Base-by-base conservation (phyloP, 371 early-diverging fungal genomes). In the Mucor piriformis region DNA sequence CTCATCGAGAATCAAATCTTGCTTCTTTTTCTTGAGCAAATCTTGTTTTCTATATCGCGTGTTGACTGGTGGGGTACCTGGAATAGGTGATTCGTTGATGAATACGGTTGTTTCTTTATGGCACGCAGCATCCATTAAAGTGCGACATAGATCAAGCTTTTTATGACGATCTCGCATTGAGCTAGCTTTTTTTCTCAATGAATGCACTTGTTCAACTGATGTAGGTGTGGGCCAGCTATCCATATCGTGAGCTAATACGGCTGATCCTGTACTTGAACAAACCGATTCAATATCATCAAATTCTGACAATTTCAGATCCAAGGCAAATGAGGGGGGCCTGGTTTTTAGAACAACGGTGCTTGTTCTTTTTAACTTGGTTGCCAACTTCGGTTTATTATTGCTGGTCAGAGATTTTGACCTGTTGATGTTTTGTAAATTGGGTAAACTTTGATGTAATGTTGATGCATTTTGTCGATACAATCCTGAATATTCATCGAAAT, bases 1-100 rank as follows among this genome's bases (percentile, higher is more conserved):
- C 16, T 90, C 79, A 56, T 90, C 90, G 16, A 69, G 15, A 7
- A 60, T 12, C 18, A 61, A 27, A 6, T 66, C 61, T 47, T 58
- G 57, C 33, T 63, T 63, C n/a, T 59, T 62, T 37, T 49, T 52
- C 21, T 44, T 55, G 3, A 44, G 44, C n/a, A 64, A 35, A 8
- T 60, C 65, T n/a, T 53, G 46, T 11, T 60, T 38, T 27, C 32
- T 34, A 32, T 58, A 63, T 4, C 57, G 42, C 16, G 64, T 54
- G 34, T 34, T 58, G n/a, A 63, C 51, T 20, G 34, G 46, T 21
- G 63, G 54, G 0, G 59, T 54, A 1, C 54, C 57, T 24, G 59
- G 55, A 42, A 58, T 59, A 13, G 59, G 54, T 12, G 47, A 50
- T 18, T 16, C 42, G 21, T 12, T 51, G 6, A 40, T 21, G 50